phyloP scores from a whole-genome alignment of 345 rosid genomes.

The Dimocarpus longan region DNA sequence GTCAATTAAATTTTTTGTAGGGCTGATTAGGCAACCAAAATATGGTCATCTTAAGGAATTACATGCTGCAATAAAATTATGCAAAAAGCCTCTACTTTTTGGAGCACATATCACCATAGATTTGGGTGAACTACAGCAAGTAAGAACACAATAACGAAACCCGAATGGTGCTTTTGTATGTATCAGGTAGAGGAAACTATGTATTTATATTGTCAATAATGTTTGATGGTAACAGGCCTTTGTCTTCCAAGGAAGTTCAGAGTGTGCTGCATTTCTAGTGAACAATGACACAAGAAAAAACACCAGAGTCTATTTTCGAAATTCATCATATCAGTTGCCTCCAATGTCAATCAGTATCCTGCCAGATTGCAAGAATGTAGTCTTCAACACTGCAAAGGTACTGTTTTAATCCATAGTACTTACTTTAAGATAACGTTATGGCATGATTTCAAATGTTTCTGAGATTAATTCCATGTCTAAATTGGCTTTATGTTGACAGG shows the following conservation, averaged over 20 bases:
- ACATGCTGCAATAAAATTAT: conserved; percentile 43
- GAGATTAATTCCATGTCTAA: too few relatives aligned
- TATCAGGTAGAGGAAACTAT: too few relatives aligned
- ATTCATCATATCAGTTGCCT: conserved; percentile 34
- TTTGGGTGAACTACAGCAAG: conserved; percentile 42
- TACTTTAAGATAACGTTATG: too few relatives aligned
- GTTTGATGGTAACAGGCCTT: conserved; percentile 14
- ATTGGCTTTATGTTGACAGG: conserved; percentile 22
- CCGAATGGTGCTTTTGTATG: not conserved
- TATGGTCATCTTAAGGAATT: conserved; percentile 54
- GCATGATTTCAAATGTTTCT: too few relatives aligned
- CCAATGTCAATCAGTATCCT: conserved; percentile 42
- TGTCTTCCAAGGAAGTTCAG: conserved; percentile 36
- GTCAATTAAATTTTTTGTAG: conserved; percentile 15
- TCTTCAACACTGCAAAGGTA: conserved; percentile 37
- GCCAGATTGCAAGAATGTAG: conserved; percentile 45
- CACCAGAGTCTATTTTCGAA: conserved; percentile 26
- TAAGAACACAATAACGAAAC: conserved; percentile 20
- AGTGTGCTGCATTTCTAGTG: conserved; percentile 42
- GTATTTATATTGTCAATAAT: too few relatives aligned
- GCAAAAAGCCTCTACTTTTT: conserved; percentile 37
- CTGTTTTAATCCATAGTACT: not conserved
- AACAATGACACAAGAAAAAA: conserved; percentile 29
- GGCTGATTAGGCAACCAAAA: conserved; percentile 53
- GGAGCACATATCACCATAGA: conserved; percentile 26